Evolutionary conservation across 768 basidiomycete species (phyloP), one percentile per base, ranked within the genome.

Genomic region (Amanita rubescens): DNA sequence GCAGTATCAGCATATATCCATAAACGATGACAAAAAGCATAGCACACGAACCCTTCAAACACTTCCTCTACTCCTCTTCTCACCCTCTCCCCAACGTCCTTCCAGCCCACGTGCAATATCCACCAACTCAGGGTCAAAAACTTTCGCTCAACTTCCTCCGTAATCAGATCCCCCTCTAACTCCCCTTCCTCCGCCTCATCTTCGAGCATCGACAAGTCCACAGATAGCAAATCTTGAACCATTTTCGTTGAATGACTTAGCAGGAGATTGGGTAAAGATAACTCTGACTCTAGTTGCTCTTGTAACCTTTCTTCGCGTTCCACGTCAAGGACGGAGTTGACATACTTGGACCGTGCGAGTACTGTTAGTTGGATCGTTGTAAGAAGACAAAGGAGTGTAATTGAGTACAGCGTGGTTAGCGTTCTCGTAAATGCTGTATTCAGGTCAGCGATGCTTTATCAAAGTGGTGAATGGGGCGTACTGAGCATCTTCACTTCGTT

Each of bases 71-170:
- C 90, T 0, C 80, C 86, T 32, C 77, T 69, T 59, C 84, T 70
- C 0, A 94, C 87, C 35, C 89, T 72, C 58, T 82, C 81, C 0
- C 80, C 82, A 0, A 97, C 77, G 54, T 86, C 85, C 59, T 85
- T 88, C 93, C 94, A 95, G 0, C 94, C 93, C 3, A 92, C 86
- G 63, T 96, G 85, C 52, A 95, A 62, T 9, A 95, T 73, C 92
- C 93, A 95, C 92, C 93, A 97, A 35, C 84, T 89, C 60, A 94
- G 78, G 0, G 88, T 91, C 47, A 96, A 71, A 63, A 83, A 97
- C 62, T 84, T 81, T 55, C 80, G 74, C 66, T 94, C 92, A 5
- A 82, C 80, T 51, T 86, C 86, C 33, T 86, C 84, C 32, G 66
- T 71, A 6, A 84, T 68, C 3, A 48, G 55, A 5, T 60, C 62